Evolutionary conservation across 2,329 filamentous ascomycete species (phyloP).

Genomic region (Plectosphaerella plurivora): DNA sequence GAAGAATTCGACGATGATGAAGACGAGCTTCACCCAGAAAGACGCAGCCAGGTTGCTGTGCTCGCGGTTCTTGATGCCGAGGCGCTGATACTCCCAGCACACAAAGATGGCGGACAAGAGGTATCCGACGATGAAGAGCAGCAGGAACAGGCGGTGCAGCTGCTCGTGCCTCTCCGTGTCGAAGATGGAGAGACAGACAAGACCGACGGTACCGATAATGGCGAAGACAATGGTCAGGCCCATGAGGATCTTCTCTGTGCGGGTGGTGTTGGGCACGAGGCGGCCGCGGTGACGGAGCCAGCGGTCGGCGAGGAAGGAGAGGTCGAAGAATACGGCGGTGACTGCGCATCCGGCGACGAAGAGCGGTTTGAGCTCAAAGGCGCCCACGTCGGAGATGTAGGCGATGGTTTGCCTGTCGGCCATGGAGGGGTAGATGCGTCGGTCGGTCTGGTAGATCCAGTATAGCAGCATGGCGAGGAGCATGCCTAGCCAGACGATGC

Average conservation of each 20-base stretch:
- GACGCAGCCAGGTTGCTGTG: slow-evolving; percentile 69
- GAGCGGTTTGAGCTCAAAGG: slow-evolving; percentile 62
- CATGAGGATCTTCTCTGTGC: slow-evolving; percentile 58
- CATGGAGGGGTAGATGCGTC: slow-evolving; percentile 60
- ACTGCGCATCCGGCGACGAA: slow-evolving; percentile 70
- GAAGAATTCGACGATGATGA: slow-evolving; percentile 74
- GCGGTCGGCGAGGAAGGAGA: slow-evolving; percentile 75
- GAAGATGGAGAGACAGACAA: slow-evolving; percentile 82
- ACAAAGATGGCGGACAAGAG: slow-evolving; percentile 81
- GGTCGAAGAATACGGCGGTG: slow-evolving; percentile 75
- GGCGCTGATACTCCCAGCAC: slow-evolving; percentile 83
- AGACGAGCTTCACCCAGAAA: slow-evolving; percentile 83
- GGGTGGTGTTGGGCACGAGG: slow-evolving; percentile 66
- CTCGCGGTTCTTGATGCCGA: slow-evolving; percentile 68
- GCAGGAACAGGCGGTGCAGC: slow-evolving; percentile 72
- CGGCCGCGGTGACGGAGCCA: slow-evolving; percentile 80
- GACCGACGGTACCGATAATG: slow-evolving; percentile 68
- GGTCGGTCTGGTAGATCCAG: slow-evolving; percentile 57
- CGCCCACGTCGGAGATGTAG: slow-evolving; percentile 68
- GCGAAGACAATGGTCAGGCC: slow-evolving; percentile 62
- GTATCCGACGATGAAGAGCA: slow-evolving; percentile 83
- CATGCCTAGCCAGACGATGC: slow-evolving; percentile 61
- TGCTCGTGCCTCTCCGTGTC: slow-evolving; percentile 67
- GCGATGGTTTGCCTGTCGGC: slow-evolving; percentile 53
- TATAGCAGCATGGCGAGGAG: slow-evolving; percentile 66